A percentile compares a stretch with the other conserved stretches of the same genome.
Evolutionary conservation across 2,329 filamentous ascomycete species (phyloP).

Genomic region (Fusarium brevicatenulatum): DNA sequence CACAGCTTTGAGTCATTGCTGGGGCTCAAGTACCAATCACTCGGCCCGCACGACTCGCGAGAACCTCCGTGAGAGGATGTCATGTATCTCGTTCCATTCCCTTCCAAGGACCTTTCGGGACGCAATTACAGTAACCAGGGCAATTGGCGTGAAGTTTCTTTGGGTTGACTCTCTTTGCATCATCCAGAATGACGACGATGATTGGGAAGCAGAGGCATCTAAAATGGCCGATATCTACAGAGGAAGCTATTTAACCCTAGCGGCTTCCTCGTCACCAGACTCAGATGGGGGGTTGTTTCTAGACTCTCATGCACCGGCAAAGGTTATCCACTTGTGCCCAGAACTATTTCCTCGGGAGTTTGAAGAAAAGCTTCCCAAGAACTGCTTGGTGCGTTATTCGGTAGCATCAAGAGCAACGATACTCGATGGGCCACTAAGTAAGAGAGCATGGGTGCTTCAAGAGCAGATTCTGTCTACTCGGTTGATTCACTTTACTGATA

Average conservation of each 20-base stretch:
- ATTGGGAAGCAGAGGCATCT: fast-evolving
- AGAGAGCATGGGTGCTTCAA: not conserved
- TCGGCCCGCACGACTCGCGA: too few species aligned
- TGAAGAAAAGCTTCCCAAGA: fast-evolving
- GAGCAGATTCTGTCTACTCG: not conserved
- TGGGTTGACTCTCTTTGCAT: not conserved
- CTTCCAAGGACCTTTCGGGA: too few species aligned
- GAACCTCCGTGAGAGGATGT: too few species aligned
- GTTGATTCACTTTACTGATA: not conserved
- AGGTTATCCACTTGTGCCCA: fast-evolving
- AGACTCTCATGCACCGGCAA: fast-evolving
- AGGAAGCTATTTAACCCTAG: not conserved
- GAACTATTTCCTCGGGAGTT: fast-evolving
- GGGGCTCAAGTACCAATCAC: too few species aligned
- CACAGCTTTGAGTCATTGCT: too few species aligned
- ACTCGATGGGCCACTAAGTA: not conserved
- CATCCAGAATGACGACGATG: fast-evolving
- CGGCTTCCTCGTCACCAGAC: not conserved
- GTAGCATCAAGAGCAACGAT: fast-evolving
- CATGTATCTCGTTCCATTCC: too few species aligned
- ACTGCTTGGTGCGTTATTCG: not conserved
- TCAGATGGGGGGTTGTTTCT: not conserved
- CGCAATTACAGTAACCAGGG: not conserved
- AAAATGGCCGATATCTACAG: not conserved
- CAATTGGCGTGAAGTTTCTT: fast-evolving